These are phyloP conservation scores for Aspergillus ostianus DNA, from an alignment of 495 filamentous ascomycete genomes.

Conservation along the genomic window DNA sequence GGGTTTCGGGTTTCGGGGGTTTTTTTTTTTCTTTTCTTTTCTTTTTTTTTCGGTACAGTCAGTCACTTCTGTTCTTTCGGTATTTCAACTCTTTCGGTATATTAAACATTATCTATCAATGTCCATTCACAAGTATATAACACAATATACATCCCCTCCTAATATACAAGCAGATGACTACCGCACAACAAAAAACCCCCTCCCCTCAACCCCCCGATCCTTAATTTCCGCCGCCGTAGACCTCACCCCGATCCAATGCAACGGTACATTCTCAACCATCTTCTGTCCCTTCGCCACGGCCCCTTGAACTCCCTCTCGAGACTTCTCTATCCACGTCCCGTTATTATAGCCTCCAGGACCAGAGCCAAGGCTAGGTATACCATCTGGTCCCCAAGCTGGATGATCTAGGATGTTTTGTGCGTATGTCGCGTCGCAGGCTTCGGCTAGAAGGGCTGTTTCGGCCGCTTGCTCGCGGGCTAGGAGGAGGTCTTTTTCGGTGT, in stretches of 20 bases:
- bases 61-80: too few species aligned
- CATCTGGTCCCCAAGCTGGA: conserved; percentile 51
- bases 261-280: conserved; percentile 50
- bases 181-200: conserved; percentile 41
- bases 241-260: conserved; percentile 57
- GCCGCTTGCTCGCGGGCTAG: conserved; percentile 29
- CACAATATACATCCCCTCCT: not conserved
- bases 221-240: conserved; percentile 44
- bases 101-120: too few species aligned
- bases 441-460: conserved; percentile 40
- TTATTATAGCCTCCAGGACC: conserved; percentile 7
- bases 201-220: conserved; percentile 40
- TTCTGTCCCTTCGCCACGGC: conserved; percentile 43
- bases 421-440: conserved; percentile 49
- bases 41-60: too few species aligned
- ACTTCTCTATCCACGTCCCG: conserved; percentile 29
- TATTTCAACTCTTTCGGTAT: too few species aligned
- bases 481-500: conserved; percentile 27
- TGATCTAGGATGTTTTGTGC: conserved; percentile 52
- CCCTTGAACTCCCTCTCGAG: conserved; percentile 37
- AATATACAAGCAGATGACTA: not conserved
- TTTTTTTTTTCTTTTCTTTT: too few species aligned
- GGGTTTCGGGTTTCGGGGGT: not conserved
- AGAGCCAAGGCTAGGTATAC: conserved; percentile 17
- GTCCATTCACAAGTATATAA: too few species aligned